Percentiles rank a stretch among this genome's conserved stretches.
Evolutionary conservation across 1,284 basidiomycete species (phyloP).

Genomic region (Puccinia horiana): DNA sequence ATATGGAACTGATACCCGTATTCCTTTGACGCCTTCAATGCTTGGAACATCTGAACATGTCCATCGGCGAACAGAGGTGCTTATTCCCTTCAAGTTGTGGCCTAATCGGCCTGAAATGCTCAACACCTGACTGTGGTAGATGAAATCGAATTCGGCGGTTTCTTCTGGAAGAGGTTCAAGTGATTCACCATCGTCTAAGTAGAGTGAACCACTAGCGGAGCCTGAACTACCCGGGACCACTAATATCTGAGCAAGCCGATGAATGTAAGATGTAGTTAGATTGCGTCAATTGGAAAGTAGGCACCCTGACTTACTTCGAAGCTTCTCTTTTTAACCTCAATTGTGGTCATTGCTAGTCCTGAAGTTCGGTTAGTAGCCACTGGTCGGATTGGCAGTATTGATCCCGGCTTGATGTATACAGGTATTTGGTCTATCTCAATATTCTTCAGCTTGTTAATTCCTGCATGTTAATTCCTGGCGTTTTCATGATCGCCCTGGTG

Average conservation of each 20-base stretch:
- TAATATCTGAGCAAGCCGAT: background rate
- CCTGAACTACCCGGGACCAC: background rate
- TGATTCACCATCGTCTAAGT: slow-evolving; percentile 31
- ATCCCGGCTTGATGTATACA: slow-evolving; percentile 67
- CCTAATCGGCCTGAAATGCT: slow-evolving; percentile 4
- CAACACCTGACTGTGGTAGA: background rate
- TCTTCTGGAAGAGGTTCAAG: slow-evolving; percentile 5
- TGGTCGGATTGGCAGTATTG: slow-evolving; percentile 65
- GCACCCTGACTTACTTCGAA: slow-evolving; percentile 63
- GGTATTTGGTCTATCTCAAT: slow-evolving; percentile 67
- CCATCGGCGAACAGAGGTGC: background rate
- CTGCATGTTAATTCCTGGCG: slow-evolving; percentile 64
- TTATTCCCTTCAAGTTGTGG: background rate
- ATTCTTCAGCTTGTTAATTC: slow-evolving; percentile 62
- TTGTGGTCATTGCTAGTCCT: slow-evolving; percentile 66
- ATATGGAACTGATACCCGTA: background rate
- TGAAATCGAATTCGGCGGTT: slow-evolving; percentile 3
- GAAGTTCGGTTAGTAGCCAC: slow-evolving; percentile 50
- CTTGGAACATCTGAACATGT: slow-evolving; percentile 3
- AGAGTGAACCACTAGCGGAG: slow-evolving; percentile 6
- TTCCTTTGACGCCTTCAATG: background rate
- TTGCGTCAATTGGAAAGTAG: background rate
- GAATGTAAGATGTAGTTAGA: background rate
- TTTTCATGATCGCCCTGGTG: slow-evolving; percentile 63
- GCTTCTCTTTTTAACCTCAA: slow-evolving; percentile 64